Percentiles rank a stretch among this genome's conserved stretches.
phyloP scores from a whole-genome alignment of 345 rosid species.

The Citrus australasica region DNA sequence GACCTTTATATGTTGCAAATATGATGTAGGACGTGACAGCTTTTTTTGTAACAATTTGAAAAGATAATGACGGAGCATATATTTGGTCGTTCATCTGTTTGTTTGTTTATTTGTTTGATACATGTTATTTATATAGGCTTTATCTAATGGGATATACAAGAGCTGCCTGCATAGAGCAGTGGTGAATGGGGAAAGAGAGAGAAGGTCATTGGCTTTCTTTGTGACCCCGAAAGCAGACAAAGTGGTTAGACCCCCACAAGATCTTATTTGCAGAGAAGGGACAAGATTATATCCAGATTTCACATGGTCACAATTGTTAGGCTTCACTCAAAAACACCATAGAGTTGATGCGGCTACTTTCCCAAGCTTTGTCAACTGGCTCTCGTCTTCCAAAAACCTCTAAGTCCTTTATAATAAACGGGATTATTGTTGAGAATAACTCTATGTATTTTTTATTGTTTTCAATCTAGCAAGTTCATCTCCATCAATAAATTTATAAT shows the following conservation, averaged over 20 bases:
- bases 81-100: no score
- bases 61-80: no score
- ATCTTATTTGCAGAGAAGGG: conserved; percentile 34
- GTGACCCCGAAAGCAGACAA: conserved; percentile 56
- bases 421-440: no score
- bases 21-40: no score
- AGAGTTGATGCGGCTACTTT: conserved; percentile 47
- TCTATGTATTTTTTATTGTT: no score
- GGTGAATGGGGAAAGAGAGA: conserved; percentile 48
- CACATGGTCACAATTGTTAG: conserved; percentile 69
- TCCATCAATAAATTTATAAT: no score
- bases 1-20: no score
- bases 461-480: no score
- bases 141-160: conserved; percentile 59
- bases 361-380: conserved; percentile 39
- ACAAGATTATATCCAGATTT: conserved; percentile 64
- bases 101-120: background rate
- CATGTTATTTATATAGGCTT: conserved; percentile 32
- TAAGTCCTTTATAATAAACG: background rate
- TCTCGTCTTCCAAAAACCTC: conserved; percentile 19
- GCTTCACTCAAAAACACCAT: conserved; percentile 50
- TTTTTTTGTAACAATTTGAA: no score
- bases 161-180: conserved; percentile 73
- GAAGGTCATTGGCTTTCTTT: conserved; percentile 60
- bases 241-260: conserved; percentile 60